These are phyloP conservation scores for Backusella luteola DNA, from an alignment of 192 early-diverging fungal genomes.

Conservation along the genomic window DNA sequence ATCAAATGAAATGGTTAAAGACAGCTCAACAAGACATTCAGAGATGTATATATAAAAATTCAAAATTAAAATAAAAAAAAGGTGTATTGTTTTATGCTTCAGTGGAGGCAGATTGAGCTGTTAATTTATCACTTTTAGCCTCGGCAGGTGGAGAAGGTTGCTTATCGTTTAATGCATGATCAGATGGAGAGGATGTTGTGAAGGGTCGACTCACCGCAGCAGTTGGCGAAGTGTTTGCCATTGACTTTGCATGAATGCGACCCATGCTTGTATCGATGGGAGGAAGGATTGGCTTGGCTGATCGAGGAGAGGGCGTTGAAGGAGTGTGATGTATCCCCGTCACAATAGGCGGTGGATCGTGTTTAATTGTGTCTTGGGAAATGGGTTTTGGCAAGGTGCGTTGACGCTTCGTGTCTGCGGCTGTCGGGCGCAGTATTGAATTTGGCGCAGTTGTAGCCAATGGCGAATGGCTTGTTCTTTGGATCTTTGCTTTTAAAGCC, in stretches of 20 bases:
- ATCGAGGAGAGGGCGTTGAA: slow-evolving; percentile 29
- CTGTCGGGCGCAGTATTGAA: neutral
- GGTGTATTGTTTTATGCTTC: neutral
- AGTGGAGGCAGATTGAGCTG: neutral
- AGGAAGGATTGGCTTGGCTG: slow-evolving; percentile 32
- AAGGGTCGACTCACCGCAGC: neutral
- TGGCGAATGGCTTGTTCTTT: slow-evolving; percentile 15
- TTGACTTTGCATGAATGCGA: slow-evolving; percentile 9
- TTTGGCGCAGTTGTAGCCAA: neutral
- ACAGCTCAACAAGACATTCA: neutral
- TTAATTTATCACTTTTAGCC: neutral
- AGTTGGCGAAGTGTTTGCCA: neutral
- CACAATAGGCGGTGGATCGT: neutral
- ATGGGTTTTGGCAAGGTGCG: slow-evolving; percentile 13
- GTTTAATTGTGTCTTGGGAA: neutral
- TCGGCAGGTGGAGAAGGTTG: neutral
- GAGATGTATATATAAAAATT: neutral
- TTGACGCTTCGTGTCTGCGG: neutral
- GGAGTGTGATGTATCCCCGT: neutral
- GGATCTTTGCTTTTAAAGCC: slow-evolving; percentile 37
- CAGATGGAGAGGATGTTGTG: neutral
- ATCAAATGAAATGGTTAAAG: neutral
- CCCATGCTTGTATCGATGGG: slow-evolving; percentile 35
- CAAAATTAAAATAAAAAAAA: neutral
- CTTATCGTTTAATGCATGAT: neutral